phyloP scores from a whole-genome alignment of 2,329 filamentous ascomycete species.

The Microcyclospora pomicola region DNA sequence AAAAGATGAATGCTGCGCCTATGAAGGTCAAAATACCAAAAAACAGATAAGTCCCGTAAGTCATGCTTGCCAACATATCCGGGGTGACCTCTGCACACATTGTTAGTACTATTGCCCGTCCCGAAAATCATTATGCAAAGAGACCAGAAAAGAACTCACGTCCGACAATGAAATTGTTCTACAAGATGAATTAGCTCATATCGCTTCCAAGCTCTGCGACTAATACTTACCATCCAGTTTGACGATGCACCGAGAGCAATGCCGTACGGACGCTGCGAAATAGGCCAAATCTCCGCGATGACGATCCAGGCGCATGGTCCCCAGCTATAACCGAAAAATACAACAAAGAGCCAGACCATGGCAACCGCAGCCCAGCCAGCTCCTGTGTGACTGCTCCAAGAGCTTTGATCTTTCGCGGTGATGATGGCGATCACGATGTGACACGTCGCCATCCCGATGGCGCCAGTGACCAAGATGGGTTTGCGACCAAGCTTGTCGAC shows the following conservation, averaged over 20 bases:
- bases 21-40: conserved; percentile 52
- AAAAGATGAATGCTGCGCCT: conserved; percentile 42
- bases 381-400: conserved; percentile 42
- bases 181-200: conserved; percentile 20
- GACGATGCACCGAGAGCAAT: conserved; percentile 48
- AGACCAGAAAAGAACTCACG: conserved; percentile 15
- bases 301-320: conserved; percentile 57
- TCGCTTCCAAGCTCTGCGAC: conserved; percentile 1
- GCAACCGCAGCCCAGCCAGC: conserved; percentile 57
- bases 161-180: conserved; percentile 49
- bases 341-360: conserved; percentile 63
- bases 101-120: conserved; percentile 17
- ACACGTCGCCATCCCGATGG: conserved; percentile 29
- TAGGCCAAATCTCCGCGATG: conserved; percentile 60
- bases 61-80: conserved; percentile 49
- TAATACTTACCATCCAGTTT: conserved; percentile 29
- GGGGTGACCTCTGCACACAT: conserved; percentile 39
- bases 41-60: conserved; percentile 58
- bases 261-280: conserved; percentile 56
- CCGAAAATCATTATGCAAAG: background rate
- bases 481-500: conserved; percentile 43
- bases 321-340: conserved; percentile 66
- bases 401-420: conserved; percentile 46
- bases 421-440: conserved; percentile 33
- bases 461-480: conserved; percentile 24